Evolutionary conservation across 352 stramenopile genomes (phyloP).

Genomic region (Phytopythium montanum): DNA sequence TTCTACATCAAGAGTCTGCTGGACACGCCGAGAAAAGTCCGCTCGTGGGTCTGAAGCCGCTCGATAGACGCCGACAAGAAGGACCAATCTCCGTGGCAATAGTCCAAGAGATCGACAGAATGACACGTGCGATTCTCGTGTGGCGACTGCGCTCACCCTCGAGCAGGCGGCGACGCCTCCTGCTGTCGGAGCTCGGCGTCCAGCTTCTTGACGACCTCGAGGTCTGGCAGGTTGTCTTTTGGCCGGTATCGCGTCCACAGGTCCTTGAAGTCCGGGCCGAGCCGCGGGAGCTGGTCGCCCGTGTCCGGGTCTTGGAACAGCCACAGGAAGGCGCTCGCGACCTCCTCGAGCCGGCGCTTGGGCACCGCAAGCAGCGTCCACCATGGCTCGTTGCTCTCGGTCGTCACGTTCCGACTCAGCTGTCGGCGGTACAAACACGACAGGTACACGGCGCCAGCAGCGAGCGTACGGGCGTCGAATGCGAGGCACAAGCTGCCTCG

Average conservation of each 20-base stretch:
- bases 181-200: constrained; percentile 40
- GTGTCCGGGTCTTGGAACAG: constrained; percentile 55
- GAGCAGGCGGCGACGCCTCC: neutral
- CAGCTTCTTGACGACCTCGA: constrained; percentile 55
- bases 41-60: constrained; percentile 39
- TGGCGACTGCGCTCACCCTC: neutral
- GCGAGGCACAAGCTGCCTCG: constrained; percentile 51
- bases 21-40: constrained; percentile 43
- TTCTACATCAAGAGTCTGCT: constrained; percentile 79
- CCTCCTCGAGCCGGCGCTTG: constrained; percentile 50
- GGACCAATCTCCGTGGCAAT: neutral
- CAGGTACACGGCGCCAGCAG: constrained; percentile 64
- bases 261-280: constrained; percentile 44
- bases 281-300: constrained; percentile 19
- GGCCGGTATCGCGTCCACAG: constrained; percentile 55
- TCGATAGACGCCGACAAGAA: neutral
- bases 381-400: constrained; percentile 62
- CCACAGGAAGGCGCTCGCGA: constrained; percentile 53
- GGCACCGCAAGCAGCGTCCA: constrained; percentile 57
- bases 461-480: constrained; percentile 48
- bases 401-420: constrained; percentile 52
- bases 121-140: neutral
- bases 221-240: constrained; percentile 48
- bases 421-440: constrained; percentile 59
- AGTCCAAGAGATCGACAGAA: neutral